phyloP scores from a whole-genome alignment of 192 early-diverging fungal genomes.

The Coemansia sp. region DNA sequence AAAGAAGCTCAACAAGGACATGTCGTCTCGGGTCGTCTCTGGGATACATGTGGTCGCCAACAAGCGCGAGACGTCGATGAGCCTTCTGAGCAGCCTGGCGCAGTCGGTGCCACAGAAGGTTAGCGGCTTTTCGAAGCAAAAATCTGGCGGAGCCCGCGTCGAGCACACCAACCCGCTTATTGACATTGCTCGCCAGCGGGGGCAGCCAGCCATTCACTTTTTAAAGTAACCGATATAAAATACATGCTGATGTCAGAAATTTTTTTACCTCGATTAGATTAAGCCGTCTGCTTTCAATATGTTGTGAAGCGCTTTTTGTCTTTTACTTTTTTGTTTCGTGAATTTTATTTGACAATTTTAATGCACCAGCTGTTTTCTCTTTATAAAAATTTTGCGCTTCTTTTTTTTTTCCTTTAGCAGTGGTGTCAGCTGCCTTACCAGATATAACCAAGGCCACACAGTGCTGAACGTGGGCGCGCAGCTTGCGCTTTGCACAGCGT shows the following conservation, averaged over 20 bases:
- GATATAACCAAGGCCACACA: not conserved
- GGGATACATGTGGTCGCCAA: slow-evolving; percentile 50
- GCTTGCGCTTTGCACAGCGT: not conserved
- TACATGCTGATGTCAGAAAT: not conserved
- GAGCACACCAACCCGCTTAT: slow-evolving; percentile 36
- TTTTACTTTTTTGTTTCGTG: not conserved
- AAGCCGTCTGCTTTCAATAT: not conserved
- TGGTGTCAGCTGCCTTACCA: not conserved
- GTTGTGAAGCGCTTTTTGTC: not conserved
- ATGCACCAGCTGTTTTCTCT: not conserved
- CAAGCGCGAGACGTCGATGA: slow-evolving; percentile 18
- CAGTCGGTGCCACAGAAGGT: slow-evolving; percentile 32
- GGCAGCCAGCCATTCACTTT: slow-evolving; percentile 40
- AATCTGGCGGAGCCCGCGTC: slow-evolving; percentile 35
- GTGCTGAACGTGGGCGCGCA: not conserved
- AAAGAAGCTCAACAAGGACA: slow-evolving; percentile 8
- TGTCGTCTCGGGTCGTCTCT: slow-evolving; percentile 34
- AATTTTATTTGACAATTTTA: not conserved
- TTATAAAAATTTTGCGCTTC: not conserved
- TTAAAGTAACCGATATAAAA: slow-evolving; percentile 1
- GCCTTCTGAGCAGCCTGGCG: slow-evolving; percentile 31
- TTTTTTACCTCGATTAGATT: not conserved
- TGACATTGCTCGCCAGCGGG: slow-evolving; percentile 38
- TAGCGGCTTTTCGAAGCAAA: slow-evolving; percentile 15
- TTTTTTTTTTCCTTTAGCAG: not conserved